Conservation (phyloP, 2,329 filamentous ascomycete genomes). For the Xylariaceae sp. region DNA sequence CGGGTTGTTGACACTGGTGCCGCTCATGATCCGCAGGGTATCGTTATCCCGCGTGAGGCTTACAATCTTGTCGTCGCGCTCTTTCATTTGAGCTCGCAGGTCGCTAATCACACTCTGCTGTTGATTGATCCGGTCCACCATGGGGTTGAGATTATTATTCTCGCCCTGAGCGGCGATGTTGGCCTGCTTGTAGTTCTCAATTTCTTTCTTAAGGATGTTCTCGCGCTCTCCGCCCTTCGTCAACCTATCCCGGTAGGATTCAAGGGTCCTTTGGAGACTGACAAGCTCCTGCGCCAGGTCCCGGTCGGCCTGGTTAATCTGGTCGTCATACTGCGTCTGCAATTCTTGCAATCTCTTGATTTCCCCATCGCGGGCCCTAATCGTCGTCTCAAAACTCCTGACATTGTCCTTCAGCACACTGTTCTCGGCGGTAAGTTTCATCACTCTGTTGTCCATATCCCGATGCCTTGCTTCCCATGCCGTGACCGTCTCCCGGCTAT, state of each 20-base stretch:
- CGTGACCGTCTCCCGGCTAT: conserved; percentile 14
- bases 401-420: conserved; percentile 9
- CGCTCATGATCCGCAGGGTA: conserved; percentile 10
- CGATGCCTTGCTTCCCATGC: conserved; percentile 25
- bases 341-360: conserved; percentile 16
- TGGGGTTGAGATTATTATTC: not conserved
- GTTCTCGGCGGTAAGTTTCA: conserved; percentile 12
- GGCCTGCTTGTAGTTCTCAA: conserved; percentile 17
- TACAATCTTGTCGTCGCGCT: conserved; percentile 6
- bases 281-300: conserved; percentile 2
- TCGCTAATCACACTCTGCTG: conserved; percentile 1
- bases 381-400: conserved; percentile 10
- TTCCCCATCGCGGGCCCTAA: conserved; percentile 15
- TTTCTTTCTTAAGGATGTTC: conserved; percentile 4
- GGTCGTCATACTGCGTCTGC: conserved; percentile 18
- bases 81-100: conserved; percentile 2
- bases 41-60: conserved; percentile 10
- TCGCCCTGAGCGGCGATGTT: conserved; percentile 7
- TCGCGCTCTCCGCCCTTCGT: conserved; percentile 7
- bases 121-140: conserved; percentile 6
- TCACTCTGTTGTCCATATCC: conserved; percentile 12
- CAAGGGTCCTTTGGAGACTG: conserved; percentile 5
- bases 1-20: not conserved
- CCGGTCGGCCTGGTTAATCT: conserved; percentile 1
- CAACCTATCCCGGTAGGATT: not conserved